Base-by-base conservation (phyloP, 1,284 basidiomycete species). In the Ustilago nuda region DNA sequence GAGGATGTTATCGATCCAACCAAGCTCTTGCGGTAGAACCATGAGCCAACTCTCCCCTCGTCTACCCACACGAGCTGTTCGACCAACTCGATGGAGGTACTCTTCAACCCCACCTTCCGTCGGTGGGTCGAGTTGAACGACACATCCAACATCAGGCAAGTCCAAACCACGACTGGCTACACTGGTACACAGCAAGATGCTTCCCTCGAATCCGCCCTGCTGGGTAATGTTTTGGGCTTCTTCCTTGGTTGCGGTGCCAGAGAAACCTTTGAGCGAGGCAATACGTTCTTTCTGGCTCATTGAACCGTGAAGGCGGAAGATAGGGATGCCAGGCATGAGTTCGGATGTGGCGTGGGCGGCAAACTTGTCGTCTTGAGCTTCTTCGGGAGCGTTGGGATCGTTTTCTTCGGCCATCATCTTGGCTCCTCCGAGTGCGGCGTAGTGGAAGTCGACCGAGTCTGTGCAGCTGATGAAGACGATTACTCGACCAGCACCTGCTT, bases 111-210 rank as follows among this genome's bases (percentile, higher is more conserved):
- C 96, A 15, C 95, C 94, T 87, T 99, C 97, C 0, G 97, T 99
- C 0, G 97, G 96, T 32, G 98, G 90, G 86, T 99, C 97, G 84
- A 96, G 96, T 84, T 99, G 97, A 37, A 99, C 89, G 63, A 99
- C 95, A 3, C 94, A 93, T 19, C 92, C 91, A 8, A 99, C 95
- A n/a, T 94, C 90, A 3, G 95, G 95, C 52, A 99, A 88, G 87
- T 99, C 97, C n/a, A 99, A 89, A 83, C 97, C 97, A 83, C 97
- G 93, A 36, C 95, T 94, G 0, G 96, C 97, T 63, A 99, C 95
- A 2, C 94, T 96, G 1, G 97, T 99, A 84, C 95, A 98, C 46
- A 99, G 89, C 8, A 99, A 89, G 56, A 99, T 90, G 0, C 94
- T 78, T 6, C 84, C 82, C 15, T 74, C 33, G 52, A 75, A 68